Evolutionary conservation across 495 filamentous ascomycete genomes (phyloP), one percentile per base, ranked within the genome.

Genomic region (Filosporella fistucella): DNA sequence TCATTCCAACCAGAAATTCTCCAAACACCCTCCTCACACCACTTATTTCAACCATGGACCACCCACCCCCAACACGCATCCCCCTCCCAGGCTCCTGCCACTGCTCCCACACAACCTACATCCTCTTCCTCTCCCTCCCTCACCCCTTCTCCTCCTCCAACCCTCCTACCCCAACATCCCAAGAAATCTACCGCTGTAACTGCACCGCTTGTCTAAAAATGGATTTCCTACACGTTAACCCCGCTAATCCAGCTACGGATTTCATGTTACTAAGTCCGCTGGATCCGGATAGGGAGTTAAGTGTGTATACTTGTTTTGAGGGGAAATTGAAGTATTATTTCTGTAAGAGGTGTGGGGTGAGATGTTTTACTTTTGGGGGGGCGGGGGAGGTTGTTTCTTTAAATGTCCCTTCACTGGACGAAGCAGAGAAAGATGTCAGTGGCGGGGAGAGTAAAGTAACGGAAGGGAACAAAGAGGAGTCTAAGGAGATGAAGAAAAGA

Each of bases 31-130:
- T n/a, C n/a, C n/a, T n/a, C n/a, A n/a, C n/a, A n/a, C n/a, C n/a
- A n/a, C n/a, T n/a, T n/a, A n/a, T n/a, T n/a, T n/a, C n/a, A n/a
- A n/a, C n/a, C n/a, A 38, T 38, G 35, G 16, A 8, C 9, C 11
- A 38, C 9, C 8, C 35, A 17, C 8, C 35, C 8, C 35, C 41
- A 32, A 44, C 23, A 6, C 52, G 56, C 7, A 42, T 35, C 24
- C 52, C 60, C 41, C 61, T 30, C 60, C n/a, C n/a, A n/a, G 60
- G 60, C 14, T 63, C 60, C 21, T 63, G 60, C 43, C 60, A 61
- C 52, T 63, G 60, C 52, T 58, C 58, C 17, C 16, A 24, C 17
- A 51, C 42, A 18, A 41, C 42, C 13, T 63, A 61, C 42, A 47
- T 63, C 49, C 42, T 58, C 51, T 61, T 53, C 51, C 60, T 63